Conservation (phyloP, 2,329 filamentous ascomycete genomes). For the Ceratocystis destructans region DNA sequence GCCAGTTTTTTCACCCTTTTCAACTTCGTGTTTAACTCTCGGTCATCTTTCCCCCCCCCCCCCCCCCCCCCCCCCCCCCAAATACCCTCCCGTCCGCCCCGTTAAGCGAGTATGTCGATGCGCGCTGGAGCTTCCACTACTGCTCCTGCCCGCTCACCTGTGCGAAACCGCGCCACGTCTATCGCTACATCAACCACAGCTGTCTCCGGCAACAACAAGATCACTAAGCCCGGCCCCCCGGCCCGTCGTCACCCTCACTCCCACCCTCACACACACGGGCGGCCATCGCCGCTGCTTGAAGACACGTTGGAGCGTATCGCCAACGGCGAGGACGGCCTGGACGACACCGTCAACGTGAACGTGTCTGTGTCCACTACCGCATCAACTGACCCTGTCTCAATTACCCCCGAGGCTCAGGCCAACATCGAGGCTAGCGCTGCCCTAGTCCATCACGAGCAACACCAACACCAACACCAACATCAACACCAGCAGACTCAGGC, state of each 20-base stretch:
- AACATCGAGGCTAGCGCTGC: background rate
- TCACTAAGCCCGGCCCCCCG: constrained; percentile 14
- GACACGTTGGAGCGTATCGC: constrained; percentile 15
- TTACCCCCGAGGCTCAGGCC: background rate
- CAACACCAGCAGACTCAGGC: constrained; percentile 16
- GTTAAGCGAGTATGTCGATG: constrained; percentile 13
- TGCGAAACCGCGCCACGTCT: constrained; percentile 8
- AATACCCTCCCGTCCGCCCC: background rate
- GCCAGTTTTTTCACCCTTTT: no score
- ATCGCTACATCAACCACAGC: constrained; percentile 7
- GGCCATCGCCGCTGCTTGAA: constrained; percentile 16
- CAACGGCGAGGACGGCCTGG: constrained; percentile 4
- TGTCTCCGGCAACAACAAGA: constrained; percentile 12
- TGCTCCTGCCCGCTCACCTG: constrained; percentile 11
- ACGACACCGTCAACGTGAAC: constrained; percentile 1
- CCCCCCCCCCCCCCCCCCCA: no score
- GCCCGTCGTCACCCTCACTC: constrained; percentile 8
- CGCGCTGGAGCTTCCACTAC: constrained; percentile 13
- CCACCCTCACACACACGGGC: background rate
- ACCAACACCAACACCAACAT: constrained; percentile 12
- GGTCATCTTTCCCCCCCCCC: no score
- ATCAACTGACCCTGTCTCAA: background rate
- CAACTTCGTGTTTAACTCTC: no score
- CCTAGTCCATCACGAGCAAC: constrained; percentile 8
- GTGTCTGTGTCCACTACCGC: background rate